These are phyloP conservation scores for Immersiporthe knoxdaviesiana DNA, from an alignment of 2,329 filamentous ascomycete genomes.

Conservation along the genomic window DNA sequence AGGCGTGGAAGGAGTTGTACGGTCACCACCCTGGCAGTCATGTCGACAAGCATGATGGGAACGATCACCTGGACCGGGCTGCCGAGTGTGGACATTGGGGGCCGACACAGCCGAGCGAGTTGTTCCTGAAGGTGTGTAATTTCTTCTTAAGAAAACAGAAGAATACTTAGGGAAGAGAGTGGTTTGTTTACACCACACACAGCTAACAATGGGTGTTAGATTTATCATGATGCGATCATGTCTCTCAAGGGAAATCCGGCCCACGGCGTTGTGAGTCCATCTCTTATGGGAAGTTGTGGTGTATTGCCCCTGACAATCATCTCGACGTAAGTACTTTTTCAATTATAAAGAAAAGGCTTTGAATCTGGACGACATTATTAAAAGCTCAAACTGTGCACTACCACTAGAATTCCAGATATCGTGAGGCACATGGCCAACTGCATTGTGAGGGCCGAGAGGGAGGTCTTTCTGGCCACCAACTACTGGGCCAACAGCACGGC, in stretches of 20 bases:
- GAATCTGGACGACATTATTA: background rate
- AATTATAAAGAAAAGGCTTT: background rate
- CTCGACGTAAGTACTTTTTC: conserved; percentile 48
- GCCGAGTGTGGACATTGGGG: conserved; percentile 70
- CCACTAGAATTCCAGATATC: conserved; percentile 63
- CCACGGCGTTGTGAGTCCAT: conserved; percentile 55
- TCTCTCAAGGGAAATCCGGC: conserved; percentile 56
- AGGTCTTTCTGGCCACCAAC: conserved; percentile 76
- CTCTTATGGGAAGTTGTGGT: conserved; percentile 58
- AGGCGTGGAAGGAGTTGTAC: conserved; percentile 62
- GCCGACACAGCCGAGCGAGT: conserved; percentile 60
- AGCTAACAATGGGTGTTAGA: conserved; percentile 39
- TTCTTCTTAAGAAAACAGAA: background rate
- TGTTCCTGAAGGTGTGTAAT: conserved; percentile 63
- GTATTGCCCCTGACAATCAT: conserved; percentile 71
- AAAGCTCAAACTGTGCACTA: background rate
- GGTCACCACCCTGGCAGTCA: conserved; percentile 35
- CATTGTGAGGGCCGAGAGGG: conserved; percentile 71
- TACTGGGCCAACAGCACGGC: conserved; percentile 75
- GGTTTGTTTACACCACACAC: background rate
- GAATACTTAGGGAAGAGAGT: background rate
- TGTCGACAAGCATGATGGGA: conserved; percentile 33
- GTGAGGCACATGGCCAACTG: conserved; percentile 76
- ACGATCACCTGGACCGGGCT: conserved; percentile 57
- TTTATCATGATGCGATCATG: conserved; percentile 67